A percentile compares a stretch with the other conserved stretches of the same genome.
phyloP scores from a whole-genome alignment of 805 yeast species.

The Saccharomycopsis malanga region DNA sequence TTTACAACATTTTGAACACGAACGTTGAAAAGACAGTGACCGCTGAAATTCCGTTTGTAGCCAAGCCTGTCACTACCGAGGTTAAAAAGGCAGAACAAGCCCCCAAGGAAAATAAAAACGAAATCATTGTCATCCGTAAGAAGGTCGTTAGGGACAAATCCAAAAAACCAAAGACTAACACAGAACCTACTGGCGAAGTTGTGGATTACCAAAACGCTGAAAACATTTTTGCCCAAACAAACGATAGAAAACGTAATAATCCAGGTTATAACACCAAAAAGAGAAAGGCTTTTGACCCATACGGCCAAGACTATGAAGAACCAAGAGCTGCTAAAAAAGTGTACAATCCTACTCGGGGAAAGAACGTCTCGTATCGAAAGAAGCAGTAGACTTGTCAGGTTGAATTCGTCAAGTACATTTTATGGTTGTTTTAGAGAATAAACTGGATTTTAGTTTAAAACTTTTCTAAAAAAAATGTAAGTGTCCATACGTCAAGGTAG shows the following conservation, averaged over 20 bases:
- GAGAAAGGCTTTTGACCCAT: conserved; percentile 54
- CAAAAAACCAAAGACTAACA: conserved; percentile 8
- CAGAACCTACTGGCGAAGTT: conserved; percentile 17
- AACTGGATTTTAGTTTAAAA: too few species aligned
- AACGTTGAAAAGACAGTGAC: conserved; percentile 5
- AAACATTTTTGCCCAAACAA: conserved; percentile 32
- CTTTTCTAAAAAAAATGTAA: too few species aligned
- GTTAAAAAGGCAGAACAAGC: background rate
- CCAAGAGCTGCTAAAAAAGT: conserved; percentile 41
- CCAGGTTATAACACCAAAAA: conserved; percentile 26
- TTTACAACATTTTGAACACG: background rate
- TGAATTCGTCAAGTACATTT: too few species aligned
- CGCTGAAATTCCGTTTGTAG: conserved; percentile 8
- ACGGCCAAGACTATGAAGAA: conserved; percentile 41
- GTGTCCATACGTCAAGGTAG: too few species aligned
- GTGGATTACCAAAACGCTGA: conserved; percentile 42
- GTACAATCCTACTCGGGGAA: conserved; percentile 11
- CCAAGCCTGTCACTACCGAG: conserved; percentile 4
- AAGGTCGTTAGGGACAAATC: conserved; percentile 8
- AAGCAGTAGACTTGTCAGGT: too few species aligned
- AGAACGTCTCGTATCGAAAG: conserved; percentile 16
- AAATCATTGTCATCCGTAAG: conserved; percentile 17
- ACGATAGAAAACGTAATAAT: conserved; percentile 9
- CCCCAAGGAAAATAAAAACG: conserved; percentile 12
- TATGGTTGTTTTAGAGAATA: too few species aligned